Base-by-base conservation (phyloP, 192 early-diverging fungal species). In the Kappamyces sp. region DNA sequence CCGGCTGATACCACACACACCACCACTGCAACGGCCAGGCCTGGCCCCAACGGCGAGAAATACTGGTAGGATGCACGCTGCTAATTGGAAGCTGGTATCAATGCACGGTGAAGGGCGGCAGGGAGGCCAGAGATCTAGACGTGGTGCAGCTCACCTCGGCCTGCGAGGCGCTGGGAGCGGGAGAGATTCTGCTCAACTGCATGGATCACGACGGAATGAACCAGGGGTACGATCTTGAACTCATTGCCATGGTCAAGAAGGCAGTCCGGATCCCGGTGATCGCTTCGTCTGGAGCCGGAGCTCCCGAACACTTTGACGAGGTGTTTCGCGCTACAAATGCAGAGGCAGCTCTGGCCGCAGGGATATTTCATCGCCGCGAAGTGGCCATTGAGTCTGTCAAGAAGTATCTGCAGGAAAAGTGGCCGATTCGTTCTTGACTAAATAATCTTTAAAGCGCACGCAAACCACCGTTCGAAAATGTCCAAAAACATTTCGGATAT, bases 121-220 rank as follows among this genome's bases (percentile, higher is more conserved):
- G 97, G 35, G 97, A 99, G 74, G 87, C 79, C 3, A 86, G 95
- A 48, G 94, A 98, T 69, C 47, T 94, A 32, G 97, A 99, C 72
- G 97, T 97, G 34, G 68, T 74, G 42, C 93, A 98, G 69, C 75
- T 99, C 23, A 90, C 93, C 10, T 79, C 81, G 9, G 87, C 91
- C 0, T 94, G 91, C 59, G 86, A 93, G 69, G 78, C 78, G 1
- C 67, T 99, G 58, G 97, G 97, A 10, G 94, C 94, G 0, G 97
- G 97, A 4, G 97, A 99, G 71, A 89, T 99, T 44, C 71, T 98
- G 67, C 79, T 97, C 52, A 99, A 99, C 71, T 96, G 95, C 70
- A 99, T 99, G 92, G 95, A 99, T 71, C 83, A 87, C 67, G 97
- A 99, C 68, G 97, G 97, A 2, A 98, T 90, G 23, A 99, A 98